Evolutionary conservation across 306 rosid species (phyloP).

Genomic region (Amphicarpaea edgeworthii): DNA sequence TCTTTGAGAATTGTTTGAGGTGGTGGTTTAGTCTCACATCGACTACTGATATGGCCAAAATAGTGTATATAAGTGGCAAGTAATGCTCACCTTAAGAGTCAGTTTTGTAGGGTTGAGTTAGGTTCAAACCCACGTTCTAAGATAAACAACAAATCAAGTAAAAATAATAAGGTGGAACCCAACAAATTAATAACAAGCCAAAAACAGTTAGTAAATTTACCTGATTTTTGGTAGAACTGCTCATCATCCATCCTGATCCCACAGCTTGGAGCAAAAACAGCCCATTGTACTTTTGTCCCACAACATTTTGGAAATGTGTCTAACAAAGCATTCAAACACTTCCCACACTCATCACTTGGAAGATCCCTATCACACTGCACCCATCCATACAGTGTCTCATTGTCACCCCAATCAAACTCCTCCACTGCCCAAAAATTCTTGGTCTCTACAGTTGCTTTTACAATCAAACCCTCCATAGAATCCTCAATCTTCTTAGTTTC

Average conservation of each 20-base stretch:
- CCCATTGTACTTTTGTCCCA: constrained; percentile 15
- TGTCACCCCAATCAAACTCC: constrained; percentile 4
- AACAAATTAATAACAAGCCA: too few relatives aligned
- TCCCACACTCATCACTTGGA: background rate
- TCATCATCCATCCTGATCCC: constrained; percentile 21
- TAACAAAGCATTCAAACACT: constrained; percentile 32
- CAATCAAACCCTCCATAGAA: constrained; percentile 25
- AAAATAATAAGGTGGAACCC: background rate
- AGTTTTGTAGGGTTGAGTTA: too few relatives aligned
- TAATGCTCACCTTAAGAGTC: too few relatives aligned
- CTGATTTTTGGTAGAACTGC: constrained; percentile 23
- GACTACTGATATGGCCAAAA: too few relatives aligned
- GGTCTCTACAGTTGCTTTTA: background rate
- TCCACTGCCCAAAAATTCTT: background rate
- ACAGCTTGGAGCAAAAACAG: constrained; percentile 35
- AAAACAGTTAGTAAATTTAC: background rate
- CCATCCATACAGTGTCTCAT: constrained; percentile 32
- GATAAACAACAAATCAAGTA: background rate
- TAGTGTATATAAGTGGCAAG: too few relatives aligned
- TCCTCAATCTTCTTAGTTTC: background rate
- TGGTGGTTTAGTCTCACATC: too few relatives aligned
- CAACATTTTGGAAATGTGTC: constrained; percentile 21
- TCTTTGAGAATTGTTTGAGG: too few relatives aligned
- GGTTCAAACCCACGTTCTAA: too few relatives aligned
- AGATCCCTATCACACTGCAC: constrained; percentile 43